Conservation (phyloP, 768 basidiomycete species). For the Suillus spraguei region DNA sequence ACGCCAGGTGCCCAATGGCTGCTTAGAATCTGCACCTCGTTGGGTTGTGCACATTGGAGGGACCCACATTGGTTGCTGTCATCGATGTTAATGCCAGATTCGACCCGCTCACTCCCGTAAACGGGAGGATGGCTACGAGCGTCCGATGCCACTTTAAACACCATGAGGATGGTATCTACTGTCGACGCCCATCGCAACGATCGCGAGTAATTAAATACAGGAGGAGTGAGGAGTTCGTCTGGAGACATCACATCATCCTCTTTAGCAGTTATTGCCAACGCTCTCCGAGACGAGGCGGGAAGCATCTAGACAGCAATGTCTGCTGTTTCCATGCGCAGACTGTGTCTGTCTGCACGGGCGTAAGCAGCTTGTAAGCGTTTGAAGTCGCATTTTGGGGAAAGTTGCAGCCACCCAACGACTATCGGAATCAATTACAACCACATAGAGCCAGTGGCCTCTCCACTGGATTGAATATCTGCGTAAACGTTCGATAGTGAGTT, state of each 20-base stretch:
- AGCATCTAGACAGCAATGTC: background rate
- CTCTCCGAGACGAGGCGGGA: background rate
- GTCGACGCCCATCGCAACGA: background rate
- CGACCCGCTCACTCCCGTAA: background rate
- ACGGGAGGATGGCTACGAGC: background rate
- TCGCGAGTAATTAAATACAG: background rate
- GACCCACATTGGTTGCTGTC: background rate
- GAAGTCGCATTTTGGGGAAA: background rate
- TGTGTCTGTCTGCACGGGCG: background rate
- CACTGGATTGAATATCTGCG: background rate
- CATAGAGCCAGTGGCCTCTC: background rate
- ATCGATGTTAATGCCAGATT: background rate
- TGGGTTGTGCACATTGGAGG: background rate
- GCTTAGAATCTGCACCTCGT: background rate
- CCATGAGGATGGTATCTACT: background rate
- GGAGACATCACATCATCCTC: background rate
- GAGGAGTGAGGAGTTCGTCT: background rate
- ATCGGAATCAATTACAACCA: background rate
- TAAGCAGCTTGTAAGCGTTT: background rate
- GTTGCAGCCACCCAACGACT: background rate
- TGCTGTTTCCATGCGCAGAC: background rate
- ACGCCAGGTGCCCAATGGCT: background rate
- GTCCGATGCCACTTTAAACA: background rate
- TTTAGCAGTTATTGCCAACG: background rate
- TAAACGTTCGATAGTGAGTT: background rate